phyloP scores from a whole-genome alignment of 2,329 filamentous ascomycete species.

The Sporothrix brasiliensis region DNA sequence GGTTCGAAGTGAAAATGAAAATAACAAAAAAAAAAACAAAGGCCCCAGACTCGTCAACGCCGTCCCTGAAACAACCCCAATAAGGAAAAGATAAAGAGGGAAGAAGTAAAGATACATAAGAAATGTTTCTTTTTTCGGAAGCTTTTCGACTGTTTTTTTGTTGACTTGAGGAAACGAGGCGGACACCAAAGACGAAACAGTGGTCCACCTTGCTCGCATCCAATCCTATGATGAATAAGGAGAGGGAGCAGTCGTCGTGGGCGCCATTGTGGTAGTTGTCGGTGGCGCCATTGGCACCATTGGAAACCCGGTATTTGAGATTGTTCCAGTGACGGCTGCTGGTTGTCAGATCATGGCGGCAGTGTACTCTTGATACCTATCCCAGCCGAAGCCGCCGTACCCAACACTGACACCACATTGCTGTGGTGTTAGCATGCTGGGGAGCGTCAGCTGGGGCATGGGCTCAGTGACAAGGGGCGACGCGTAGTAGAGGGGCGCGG shows the following conservation, averaged over 20 bases:
- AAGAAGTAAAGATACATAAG: slow-evolving; percentile 12
- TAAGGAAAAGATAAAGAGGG: slow-evolving; percentile 1
- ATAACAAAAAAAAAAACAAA: slow-evolving; percentile 9
- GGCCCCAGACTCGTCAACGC: slow-evolving; percentile 32
- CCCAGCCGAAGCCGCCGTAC: slow-evolving; percentile 82
- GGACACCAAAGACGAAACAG: slow-evolving; percentile 1
- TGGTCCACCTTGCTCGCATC: slow-evolving; percentile 4
- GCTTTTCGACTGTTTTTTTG: slow-evolving; percentile 10
- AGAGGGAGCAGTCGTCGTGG: slow-evolving; percentile 33
- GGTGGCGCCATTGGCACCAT: slow-evolving; percentile 45
- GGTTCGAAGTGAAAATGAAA: not conserved
- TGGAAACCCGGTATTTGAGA: slow-evolving; percentile 43
- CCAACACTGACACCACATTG: slow-evolving; percentile 77
- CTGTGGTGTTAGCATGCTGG: slow-evolving; percentile 78
- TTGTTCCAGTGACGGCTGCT: slow-evolving; percentile 53
- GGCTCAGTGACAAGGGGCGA: slow-evolving; percentile 73
- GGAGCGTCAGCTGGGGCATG: slow-evolving; percentile 76
- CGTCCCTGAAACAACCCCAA: slow-evolving; percentile 35
- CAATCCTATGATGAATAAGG: slow-evolving; percentile 20
- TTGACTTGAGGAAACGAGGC: not conserved
- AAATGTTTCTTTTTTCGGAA: slow-evolving; percentile 21
- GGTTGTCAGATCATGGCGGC: slow-evolving; percentile 78
- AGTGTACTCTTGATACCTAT: slow-evolving; percentile 80
- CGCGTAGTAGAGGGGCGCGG: slow-evolving; percentile 74
- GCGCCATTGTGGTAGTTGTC: slow-evolving; percentile 25